Percentiles rank a stretch among this genome's conserved stretches.
phyloP scores from a whole-genome alignment of 805 yeast genomes.

The Pichia cephalocereana region DNA sequence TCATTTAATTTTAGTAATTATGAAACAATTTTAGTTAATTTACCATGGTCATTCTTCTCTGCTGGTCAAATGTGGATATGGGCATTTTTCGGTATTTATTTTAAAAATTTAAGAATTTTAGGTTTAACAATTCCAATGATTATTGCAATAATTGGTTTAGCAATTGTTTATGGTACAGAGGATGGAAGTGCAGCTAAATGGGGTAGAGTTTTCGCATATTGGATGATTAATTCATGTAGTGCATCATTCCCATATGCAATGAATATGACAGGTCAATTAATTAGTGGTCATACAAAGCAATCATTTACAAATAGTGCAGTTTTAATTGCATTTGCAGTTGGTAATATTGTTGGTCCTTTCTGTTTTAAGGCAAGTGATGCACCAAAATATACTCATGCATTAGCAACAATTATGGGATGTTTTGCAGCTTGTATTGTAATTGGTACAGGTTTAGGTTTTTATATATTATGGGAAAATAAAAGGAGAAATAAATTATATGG shows the following conservation, averaged over 20 bases:
- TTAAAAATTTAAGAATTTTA: conserved; percentile 17
- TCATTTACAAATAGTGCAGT: conserved; percentile 35
- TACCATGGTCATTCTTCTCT: conserved; percentile 17
- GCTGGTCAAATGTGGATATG: conserved; percentile 15
- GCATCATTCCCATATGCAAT: conserved; percentile 25
- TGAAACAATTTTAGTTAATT: conserved; percentile 16
- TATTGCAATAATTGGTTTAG: conserved; percentile 26
- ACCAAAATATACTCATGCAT: conserved; percentile 37
- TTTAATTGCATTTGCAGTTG: conserved; percentile 36
- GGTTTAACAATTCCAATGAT: conserved; percentile 36
- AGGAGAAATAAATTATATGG: conserved; percentile 29
- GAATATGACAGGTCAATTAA: conserved; percentile 26
- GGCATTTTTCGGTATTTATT: conserved; percentile 10
- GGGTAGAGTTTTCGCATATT: conserved; percentile 25
- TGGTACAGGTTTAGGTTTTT: conserved; percentile 23
- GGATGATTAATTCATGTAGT: conserved; percentile 28
- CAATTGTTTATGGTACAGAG: conserved; percentile 10
- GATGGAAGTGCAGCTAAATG: conserved; percentile 18
- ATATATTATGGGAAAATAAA: conserved; percentile 30
- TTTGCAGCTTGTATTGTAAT: conserved; percentile 30
- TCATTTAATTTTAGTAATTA: conserved; percentile 13
- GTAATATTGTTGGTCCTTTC: conserved; percentile 46
- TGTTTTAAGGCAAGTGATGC: conserved; percentile 37
- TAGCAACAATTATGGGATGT: conserved; percentile 25
- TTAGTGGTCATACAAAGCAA: conserved; percentile 44